Evolutionary conservation across 31 red algal species (phyloP).

Genomic region (Odonthalia washingtoniensis): DNA sequence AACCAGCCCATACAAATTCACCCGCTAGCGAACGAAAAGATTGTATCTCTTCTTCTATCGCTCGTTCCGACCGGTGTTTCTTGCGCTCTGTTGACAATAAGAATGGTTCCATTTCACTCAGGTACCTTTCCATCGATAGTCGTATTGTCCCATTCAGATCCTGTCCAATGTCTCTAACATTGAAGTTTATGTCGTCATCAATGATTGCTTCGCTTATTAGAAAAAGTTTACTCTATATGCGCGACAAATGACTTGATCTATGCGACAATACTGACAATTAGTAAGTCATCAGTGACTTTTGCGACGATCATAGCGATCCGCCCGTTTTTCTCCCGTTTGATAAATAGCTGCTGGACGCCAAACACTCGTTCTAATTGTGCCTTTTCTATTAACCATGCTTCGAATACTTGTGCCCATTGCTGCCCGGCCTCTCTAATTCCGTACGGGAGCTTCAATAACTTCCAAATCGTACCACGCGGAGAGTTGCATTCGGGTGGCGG

Average conservation of each 20-base stretch:
- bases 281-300: constrained; percentile 43
- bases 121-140: constrained; percentile 16
- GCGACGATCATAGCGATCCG: constrained; percentile 22
- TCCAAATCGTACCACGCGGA: constrained; percentile 15
- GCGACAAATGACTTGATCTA: background rate
- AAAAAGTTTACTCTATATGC: background rate
- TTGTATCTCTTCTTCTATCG: background rate
- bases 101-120: background rate
- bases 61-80: background rate
- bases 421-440: constrained; percentile 37
- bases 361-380: background rate
- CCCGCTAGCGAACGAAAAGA: background rate
- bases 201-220: constrained; percentile 27
- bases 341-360: constrained; percentile 25
- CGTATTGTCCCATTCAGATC: background rate
- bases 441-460: constrained; percentile 31
- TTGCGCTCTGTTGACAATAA: background rate
- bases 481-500: constrained; percentile 16
- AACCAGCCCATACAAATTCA: background rate
- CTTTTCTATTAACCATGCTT: constrained; percentile 13
- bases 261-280: background rate
- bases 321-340: background rate
- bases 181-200: constrained; percentile 43
- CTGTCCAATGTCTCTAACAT: constrained; percentile 27
- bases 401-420: constrained; percentile 39